Evolutionary conservation across 306 rosid species (phyloP), one percentile per base, ranked within the genome.

Genomic region (Calophaca sinica): DNA sequence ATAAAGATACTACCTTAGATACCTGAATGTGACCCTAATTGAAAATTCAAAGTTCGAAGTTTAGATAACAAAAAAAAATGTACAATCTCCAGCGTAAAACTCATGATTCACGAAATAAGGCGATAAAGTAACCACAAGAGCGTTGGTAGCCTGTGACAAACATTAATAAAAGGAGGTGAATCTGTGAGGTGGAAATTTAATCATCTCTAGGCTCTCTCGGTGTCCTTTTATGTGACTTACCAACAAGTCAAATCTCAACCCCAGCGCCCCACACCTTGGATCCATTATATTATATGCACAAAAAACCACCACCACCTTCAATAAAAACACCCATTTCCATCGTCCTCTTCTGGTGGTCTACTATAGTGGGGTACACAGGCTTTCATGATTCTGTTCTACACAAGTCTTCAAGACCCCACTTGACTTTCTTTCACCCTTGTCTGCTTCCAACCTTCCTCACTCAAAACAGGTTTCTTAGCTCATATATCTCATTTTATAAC

Each of bases 91-190:
- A 80, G 12, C 29, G 10, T 84, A 26, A 81, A 15, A 12, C 81
- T 15, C 82, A 82, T 85, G 88, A 81, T 9, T 64, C 70, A 64
- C 12, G 70, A 45, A 5, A 8, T 7, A 68, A 29, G 62, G 86
- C 84, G 84, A 82, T 76, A 82, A 85, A 85, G 88, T 75, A 85
- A 79, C 7, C 4, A 1, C 0, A 72, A 72, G 88, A 88, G 96
- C 96, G 88, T 89, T 79, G 87, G 70, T 74, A 44, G 57, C 86
- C 36, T 92, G 97, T 92, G 97, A 92, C 72, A 26, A n/a, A 44
- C 86, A 88, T 92, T 67, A 92, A 92, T 92, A 69, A 83, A 78
- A 86, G 68, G 87, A 88, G 86, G 87, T 83, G 87, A 85, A 77
- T 54, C 32, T 85, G 89, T 88, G 96, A 90, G 79, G 80, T 66